A percentile compares a stretch with the other conserved stretches of the same genome.
These are phyloP conservation scores for Pelargonium fulgidum DNA, from an alignment of 441 rosid genomes.

Conservation along the genomic window DNA sequence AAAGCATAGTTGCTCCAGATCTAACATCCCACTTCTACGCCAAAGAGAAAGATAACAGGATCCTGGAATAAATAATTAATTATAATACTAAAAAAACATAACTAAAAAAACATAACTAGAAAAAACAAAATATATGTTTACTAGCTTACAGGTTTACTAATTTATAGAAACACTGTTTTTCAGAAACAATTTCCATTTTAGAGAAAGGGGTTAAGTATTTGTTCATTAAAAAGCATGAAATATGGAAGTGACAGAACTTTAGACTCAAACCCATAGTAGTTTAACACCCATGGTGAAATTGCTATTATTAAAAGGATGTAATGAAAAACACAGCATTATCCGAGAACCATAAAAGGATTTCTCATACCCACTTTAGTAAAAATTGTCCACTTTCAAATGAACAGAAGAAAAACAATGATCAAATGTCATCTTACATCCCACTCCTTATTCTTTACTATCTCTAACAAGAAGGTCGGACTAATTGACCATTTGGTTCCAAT, in stretches of 20 bases:
- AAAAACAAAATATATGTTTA: neutral
- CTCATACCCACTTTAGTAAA: neutral
- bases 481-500: slow-evolving; percentile 10
- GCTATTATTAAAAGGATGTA: neutral
- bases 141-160: neutral
- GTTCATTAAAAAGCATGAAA: neutral
- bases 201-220: neutral
- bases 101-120: neutral
- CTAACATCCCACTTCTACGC: slow-evolving; percentile 41
- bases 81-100: slow-evolving; percentile 16
- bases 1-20: slow-evolving; percentile 48
- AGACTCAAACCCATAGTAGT: slow-evolving; percentile 4
- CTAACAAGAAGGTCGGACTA: neutral
- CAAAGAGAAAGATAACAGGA: slow-evolving; percentile 61
- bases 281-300: neutral
- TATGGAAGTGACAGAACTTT: neutral
- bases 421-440: neutral
- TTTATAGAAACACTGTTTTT: neutral
- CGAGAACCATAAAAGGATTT: neutral
- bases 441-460: neutral
- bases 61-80: slow-evolving; percentile 40
- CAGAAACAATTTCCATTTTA: neutral
- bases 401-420: slow-evolving; percentile 5
- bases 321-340: neutral
- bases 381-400: neutral